Conservation (phyloP, 1,284 basidiomycete genomes). For the Anthracocystis panici-leucophaei region DNA sequence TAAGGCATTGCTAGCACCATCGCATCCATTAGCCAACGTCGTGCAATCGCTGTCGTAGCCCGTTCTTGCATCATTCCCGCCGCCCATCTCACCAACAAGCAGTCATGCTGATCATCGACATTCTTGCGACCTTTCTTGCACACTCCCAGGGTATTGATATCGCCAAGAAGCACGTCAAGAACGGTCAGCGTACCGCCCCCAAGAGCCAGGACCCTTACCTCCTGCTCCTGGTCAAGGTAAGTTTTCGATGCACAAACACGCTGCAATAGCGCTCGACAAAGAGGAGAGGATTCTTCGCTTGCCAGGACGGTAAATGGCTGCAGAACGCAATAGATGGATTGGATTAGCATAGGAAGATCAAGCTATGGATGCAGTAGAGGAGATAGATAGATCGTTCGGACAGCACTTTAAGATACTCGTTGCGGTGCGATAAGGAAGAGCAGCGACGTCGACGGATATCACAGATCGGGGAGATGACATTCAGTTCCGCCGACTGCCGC, state of each 20-base stretch:
- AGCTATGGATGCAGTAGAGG: neutral
- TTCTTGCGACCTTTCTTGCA: constrained; percentile 71
- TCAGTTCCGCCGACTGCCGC: neutral
- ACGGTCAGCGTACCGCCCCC: constrained; percentile 92
- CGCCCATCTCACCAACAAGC: neutral
- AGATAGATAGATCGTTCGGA: neutral
- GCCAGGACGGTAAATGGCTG: neutral
- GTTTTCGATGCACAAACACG: constrained; percentile 42
- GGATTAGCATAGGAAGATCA: neutral
- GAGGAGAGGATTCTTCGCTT: neutral
- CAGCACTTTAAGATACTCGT: neutral
- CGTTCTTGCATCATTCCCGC: neutral
- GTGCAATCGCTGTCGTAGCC: constrained; percentile 13
- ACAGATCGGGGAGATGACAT: neutral
- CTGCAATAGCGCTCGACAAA: neutral
- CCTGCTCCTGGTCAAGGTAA: constrained; percentile 95
- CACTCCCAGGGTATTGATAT: constrained; percentile 97
- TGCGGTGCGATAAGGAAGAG: neutral
- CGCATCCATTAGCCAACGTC: constrained; percentile 3
- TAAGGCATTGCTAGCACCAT: neutral
- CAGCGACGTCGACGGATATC: neutral
- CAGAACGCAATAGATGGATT: neutral
- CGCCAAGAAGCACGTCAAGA: constrained; percentile 97
- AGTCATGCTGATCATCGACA: constrained; percentile 25
- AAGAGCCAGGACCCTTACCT: constrained; percentile 99